Evolutionary conservation across 1,284 basidiomycete species (phyloP).

Genomic region (Golubevia pallescens): DNA sequence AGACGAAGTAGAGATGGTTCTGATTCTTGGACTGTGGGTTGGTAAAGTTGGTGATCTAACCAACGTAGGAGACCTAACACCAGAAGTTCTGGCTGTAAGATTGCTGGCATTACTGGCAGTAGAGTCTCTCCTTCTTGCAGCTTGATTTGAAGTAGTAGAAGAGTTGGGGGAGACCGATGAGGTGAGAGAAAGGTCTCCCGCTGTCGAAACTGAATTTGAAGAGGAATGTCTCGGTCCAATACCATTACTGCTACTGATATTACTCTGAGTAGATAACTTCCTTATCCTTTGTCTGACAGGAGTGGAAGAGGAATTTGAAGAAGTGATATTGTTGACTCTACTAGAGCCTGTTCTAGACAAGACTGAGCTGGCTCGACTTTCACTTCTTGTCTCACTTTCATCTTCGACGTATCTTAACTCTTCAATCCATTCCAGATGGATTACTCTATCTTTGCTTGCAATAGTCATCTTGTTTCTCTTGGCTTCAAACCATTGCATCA

Average conservation of each 20-base stretch:
- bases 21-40: not conserved
- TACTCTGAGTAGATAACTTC: conserved; percentile 30
- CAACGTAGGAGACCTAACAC: not conserved
- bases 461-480: conserved; percentile 89
- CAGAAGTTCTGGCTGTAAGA: conserved; percentile 13
- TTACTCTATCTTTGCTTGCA: conserved; percentile 83
- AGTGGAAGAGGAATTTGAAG: conserved; percentile 7
- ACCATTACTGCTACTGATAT: conserved; percentile 12
- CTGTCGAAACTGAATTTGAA: too few species aligned
- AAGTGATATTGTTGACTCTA: conserved; percentile 7
- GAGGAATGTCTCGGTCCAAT: too few species aligned
- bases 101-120: conserved; percentile 27
- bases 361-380: not conserved
- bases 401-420: conserved; percentile 59
- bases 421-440: conserved; percentile 86
- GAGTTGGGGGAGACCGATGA: not conserved
- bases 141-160: conserved; percentile 8
- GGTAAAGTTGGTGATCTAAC: not conserved
- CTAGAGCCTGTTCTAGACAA: not conserved
- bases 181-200: not conserved
- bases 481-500: conserved; percentile 80
- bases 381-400: not conserved
- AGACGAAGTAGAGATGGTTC: not conserved
- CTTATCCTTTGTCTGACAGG: conserved; percentile 17
- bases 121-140: conserved; percentile 19